Evolutionary conservation across 1,139 yeast species (phyloP).

Genomic region (Hyphopichia wangnamkhiaoensis): DNA sequence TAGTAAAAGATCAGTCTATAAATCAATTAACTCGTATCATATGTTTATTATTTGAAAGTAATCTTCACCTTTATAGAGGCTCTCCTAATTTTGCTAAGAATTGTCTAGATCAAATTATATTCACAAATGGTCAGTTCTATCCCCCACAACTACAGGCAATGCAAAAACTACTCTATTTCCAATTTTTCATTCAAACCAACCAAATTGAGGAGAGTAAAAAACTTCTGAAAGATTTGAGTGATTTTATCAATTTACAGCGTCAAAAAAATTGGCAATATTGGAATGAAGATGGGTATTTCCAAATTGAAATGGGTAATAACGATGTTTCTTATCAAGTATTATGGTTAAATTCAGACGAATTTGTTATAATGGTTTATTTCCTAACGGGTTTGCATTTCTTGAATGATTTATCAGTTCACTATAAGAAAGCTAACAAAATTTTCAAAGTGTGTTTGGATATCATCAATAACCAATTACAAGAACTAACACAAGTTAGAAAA

Average conservation of each 20-base stretch:
- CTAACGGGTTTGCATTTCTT: slow-evolving; percentile 37
- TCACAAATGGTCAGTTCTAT: slow-evolving; percentile 1
- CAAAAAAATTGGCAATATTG: slow-evolving; percentile 21
- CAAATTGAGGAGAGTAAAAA: slow-evolving; percentile 20
- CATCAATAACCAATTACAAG: slow-evolving; percentile 26
- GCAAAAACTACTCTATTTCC: slow-evolving; percentile 21
- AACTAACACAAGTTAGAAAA: slow-evolving; percentile 13
- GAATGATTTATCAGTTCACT: slow-evolving; percentile 4
- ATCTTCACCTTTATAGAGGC: slow-evolving; percentile 29
- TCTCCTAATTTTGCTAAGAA: slow-evolving; percentile 20
- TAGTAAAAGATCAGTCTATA: slow-evolving; percentile 14
- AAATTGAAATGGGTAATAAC: slow-evolving; percentile 10
- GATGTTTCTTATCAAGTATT: slow-evolving; percentile 16
- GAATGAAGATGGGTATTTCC: slow-evolving; percentile 26
- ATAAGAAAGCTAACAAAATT: slow-evolving; percentile 32
- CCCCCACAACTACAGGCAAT: slow-evolving; percentile 36
- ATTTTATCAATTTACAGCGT: slow-evolving; percentile 25
- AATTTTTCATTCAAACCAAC: slow-evolving; percentile 25
- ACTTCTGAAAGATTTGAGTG: slow-evolving; percentile 24
- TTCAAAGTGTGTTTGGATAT: slow-evolving; percentile 36
- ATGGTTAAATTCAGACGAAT: slow-evolving; percentile 48
- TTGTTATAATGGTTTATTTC: slow-evolving; percentile 39
- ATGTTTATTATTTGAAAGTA: slow-evolving; percentile 21
- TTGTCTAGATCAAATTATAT: slow-evolving; percentile 12
- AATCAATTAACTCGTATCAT: slow-evolving; percentile 17